Base-by-base conservation (phyloP, 148 eudicot genomes). In the Hydrangea macrophylla region DNA sequence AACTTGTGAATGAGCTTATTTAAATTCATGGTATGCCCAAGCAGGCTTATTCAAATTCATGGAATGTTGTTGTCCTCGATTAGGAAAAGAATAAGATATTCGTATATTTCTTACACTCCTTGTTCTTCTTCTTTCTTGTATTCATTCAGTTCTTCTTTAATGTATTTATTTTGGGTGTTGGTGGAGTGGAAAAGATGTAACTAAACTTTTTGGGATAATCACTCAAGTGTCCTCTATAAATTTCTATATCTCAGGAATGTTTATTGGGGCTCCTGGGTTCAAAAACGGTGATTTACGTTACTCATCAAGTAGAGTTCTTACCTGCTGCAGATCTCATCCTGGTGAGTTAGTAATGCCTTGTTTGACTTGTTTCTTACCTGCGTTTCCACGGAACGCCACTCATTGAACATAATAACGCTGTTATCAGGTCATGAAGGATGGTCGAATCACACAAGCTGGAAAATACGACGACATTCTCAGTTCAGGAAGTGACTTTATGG, bases 281-380 rank as follows among this genome's bases (percentile, higher is more conserved):
- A 17, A 85, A 82, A 73, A 85, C 86, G 2, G 76, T 85, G 37
- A 73, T 82, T 62, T 85, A 82, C 73, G 84, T 85, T 69, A 85
- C 88, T 65, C 88, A 85, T 62, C 86, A 82, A 77, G 82, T 84
- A 6, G 88, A 82, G 67, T 82, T 83, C 75, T 78, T 80, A 63
- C 80, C 84, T 69, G 71, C 85, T 48, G 90, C 90, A 24, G 90
- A 86, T 72, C 73, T 86, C 57, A 81, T 86, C 51, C 65, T 84
- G 85, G 90, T 81, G 79, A 72, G 87, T 58, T 45, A 55, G 57
- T 59, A 56, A 39, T 27, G 7, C 65, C 22, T 33, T 48, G 12
- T 53, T 67, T 27, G 7, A 65, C 22, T 33, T 48, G 12, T 53
- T 67, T 53, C 48, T 55, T 55, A 15, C 44, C 7, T 66, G 23